phyloP scores from a whole-genome alignment of 805 yeast species.

The Scheffersomyces stipitis region DNA sequence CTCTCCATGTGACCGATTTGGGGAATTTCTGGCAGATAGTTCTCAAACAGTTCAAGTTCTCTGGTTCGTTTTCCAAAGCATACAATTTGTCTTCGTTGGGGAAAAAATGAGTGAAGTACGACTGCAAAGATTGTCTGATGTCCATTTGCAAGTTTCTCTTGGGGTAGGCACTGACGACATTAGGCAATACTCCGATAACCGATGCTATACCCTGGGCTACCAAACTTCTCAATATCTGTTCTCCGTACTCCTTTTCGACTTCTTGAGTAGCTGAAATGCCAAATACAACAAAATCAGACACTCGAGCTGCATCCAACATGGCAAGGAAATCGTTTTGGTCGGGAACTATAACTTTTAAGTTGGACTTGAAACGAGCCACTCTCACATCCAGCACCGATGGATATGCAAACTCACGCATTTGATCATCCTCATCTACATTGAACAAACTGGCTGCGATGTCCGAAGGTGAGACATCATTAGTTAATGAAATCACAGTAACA shows the following conservation, averaged over 20 bases:
- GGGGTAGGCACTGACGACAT: slow-evolving; percentile 63
- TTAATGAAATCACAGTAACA: slow-evolving; percentile 76
- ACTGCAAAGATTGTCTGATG: slow-evolving; percentile 42
- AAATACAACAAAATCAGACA: slow-evolving; percentile 85
- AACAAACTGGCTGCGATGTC: slow-evolving; percentile 56
- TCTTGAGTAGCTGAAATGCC: slow-evolving; percentile 87
- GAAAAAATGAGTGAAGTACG: slow-evolving; percentile 43
- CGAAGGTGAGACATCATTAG: slow-evolving; percentile 61
- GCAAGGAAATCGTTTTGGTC: slow-evolving; percentile 63
- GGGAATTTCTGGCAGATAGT: slow-evolving; percentile 84
- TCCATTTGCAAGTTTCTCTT: slow-evolving; percentile 77
- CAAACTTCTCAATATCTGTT: slow-evolving; percentile 82
- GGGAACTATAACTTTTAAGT: slow-evolving; percentile 71
- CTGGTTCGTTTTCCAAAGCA: slow-evolving; percentile 65
- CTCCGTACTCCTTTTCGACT: slow-evolving; percentile 78
- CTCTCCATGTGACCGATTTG: slow-evolving; percentile 86
- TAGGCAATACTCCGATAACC: slow-evolving; percentile 75
- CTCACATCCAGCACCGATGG: slow-evolving; percentile 55
- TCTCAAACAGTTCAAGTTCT: slow-evolving; percentile 72
- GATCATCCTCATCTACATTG: slow-evolving; percentile 30
- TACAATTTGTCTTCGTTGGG: slow-evolving; percentile 76
- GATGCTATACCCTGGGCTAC: slow-evolving; percentile 91
- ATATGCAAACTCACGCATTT: slow-evolving; percentile 19
- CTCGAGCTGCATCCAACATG: slow-evolving; percentile 81
- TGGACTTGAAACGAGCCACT: slow-evolving; percentile 70